Evolutionary conservation across 108 stramenopile genomes (phyloP).

Genomic region (Nitzschia sp.): DNA sequence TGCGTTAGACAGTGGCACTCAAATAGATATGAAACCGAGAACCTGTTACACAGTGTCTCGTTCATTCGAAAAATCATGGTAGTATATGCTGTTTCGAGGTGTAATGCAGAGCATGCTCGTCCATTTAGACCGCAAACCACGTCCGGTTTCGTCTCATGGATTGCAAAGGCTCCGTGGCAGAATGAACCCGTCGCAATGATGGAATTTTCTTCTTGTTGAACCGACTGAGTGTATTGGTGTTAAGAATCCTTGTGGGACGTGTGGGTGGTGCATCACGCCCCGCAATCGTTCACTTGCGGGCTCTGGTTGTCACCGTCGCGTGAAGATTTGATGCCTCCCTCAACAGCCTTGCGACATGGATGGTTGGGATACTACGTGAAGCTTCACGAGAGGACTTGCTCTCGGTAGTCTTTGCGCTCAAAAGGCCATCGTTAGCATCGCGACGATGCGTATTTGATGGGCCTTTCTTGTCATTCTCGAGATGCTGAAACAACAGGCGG

Average conservation of each 20-base stretch:
- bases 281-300: background rate
- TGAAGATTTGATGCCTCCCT: background rate
- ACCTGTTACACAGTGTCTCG: too few relatives aligned
- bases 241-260: background rate
- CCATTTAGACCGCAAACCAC: background rate
- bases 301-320: background rate
- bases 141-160: background rate
- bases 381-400: background rate
- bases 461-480: background rate
- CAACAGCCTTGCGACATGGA: background rate
- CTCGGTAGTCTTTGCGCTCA: background rate
- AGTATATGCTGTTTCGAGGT: too few relatives aligned
- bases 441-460: background rate
- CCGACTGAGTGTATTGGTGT: background rate
- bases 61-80: too few relatives aligned
- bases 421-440: background rate
- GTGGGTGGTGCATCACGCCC: background rate
- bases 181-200: background rate
- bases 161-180: background rate
- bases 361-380: too few relatives aligned
- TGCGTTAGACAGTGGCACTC: too few relatives aligned
- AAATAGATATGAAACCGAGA: too few relatives aligned
- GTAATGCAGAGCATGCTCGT: too few relatives aligned
- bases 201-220: background rate
- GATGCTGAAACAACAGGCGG: background rate